Conservation (phyloP, 73 alveolate genomes). For the Tetrahymena borealis region DNA sequence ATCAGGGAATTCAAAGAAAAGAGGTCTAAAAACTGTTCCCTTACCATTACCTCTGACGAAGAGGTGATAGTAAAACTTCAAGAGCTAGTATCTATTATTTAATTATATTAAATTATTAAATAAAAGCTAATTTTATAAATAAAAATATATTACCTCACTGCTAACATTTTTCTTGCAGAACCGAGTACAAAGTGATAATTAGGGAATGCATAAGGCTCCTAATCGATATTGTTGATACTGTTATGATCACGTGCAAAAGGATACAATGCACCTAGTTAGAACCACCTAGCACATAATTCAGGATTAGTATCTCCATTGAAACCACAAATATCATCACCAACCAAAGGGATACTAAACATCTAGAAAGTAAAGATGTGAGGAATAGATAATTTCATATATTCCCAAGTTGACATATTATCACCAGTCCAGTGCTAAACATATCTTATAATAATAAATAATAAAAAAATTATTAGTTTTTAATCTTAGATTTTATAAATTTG, state of each 20-base stretch:
- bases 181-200: neutral
- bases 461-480: neutral
- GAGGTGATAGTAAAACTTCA: conserved; percentile 76
- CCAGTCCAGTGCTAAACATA: conserved; percentile 84
- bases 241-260: conserved; percentile 83
- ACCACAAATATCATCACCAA: conserved; percentile 92
- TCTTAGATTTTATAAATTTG: neutral
- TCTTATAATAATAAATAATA: conserved; percentile 27
- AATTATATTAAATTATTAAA: neutral
- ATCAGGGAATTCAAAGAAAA: conserved; percentile 59
- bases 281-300: conserved; percentile 87
- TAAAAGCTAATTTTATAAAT: neutral
- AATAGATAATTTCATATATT: conserved; percentile 71
- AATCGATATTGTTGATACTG: conserved; percentile 35
- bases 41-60: conserved; percentile 23
- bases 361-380: conserved; percentile 71
- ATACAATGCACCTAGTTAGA: conserved; percentile 67
- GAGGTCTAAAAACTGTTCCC: conserved; percentile 56
- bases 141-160: conserved; percentile 55
- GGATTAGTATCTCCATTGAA: conserved; percentile 55
- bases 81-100: conserved; percentile 67
- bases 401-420: conserved; percentile 66
- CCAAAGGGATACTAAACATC: conserved; percentile 85
- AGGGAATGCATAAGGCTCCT: conserved; percentile 80
- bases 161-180: conserved; percentile 37